Conservation (phyloP, 768 basidiomycete species). For the Suillus decipiens region DNA sequence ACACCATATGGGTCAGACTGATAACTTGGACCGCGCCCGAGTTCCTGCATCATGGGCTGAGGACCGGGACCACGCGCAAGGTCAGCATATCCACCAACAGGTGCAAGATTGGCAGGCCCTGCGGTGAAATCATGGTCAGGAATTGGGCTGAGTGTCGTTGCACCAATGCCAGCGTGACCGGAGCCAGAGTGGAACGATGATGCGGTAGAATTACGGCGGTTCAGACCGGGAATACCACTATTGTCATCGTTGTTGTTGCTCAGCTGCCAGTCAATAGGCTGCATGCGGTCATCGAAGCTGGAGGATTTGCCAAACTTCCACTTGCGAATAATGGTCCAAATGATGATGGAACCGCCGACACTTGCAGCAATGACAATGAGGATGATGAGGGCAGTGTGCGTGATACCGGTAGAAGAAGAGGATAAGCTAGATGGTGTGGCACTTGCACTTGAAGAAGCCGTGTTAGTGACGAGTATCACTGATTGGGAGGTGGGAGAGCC, state of each 20-base stretch:
- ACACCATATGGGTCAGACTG: conserved; percentile 57
- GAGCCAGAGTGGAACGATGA: conserved; percentile 70
- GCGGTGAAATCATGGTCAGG: conserved; percentile 81
- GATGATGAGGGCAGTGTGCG: conserved; percentile 51
- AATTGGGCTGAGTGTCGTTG: conserved; percentile 41
- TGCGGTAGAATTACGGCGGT: conserved; percentile 53
- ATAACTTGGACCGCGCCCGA: conserved; percentile 38
- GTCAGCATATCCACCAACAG: conserved; percentile 82
- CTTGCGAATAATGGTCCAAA: conserved; percentile 91
- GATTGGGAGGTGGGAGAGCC: conserved; percentile 57
- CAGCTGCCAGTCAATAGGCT: conserved; percentile 90
- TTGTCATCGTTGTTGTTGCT: conserved; percentile 46
- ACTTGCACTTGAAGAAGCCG: conserved; percentile 19
- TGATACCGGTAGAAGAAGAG: conserved; percentile 38
- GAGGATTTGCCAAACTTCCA: conserved; percentile 86
- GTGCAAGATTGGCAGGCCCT: conserved; percentile 54
- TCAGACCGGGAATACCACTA: conserved; percentile 45
- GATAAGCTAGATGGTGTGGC: conserved; percentile 25
- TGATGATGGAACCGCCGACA: conserved; percentile 66
- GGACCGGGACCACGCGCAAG: conserved; percentile 75
- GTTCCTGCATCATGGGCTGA: conserved; percentile 54
- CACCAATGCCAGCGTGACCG: conserved; percentile 29
- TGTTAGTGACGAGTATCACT: conserved; percentile 24
- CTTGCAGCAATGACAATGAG: conserved; percentile 71
- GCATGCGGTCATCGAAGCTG: conserved; percentile 80